Percentiles rank a stretch among this genome's conserved stretches.
Evolutionary conservation across 179 eudicot species (phyloP).

Genomic region (Silene noctiflora): DNA sequence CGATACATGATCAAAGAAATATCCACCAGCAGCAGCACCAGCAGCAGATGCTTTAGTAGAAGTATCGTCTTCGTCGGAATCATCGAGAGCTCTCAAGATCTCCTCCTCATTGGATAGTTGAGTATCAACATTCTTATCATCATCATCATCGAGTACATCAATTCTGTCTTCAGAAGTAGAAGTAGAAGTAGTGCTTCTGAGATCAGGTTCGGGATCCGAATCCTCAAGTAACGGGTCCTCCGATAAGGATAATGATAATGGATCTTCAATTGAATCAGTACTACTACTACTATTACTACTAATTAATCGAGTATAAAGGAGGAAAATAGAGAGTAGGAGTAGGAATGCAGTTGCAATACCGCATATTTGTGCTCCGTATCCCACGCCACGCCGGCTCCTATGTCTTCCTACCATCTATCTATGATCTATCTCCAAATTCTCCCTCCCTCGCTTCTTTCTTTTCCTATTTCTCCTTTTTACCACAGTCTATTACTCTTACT

Average conservation of each 20-base stretch:
- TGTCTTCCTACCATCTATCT: conserved; percentile 21
- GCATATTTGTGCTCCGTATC: conserved; percentile 48
- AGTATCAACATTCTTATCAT: conserved; percentile 33
- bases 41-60: no score
- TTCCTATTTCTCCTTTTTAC: no score
- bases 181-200: conserved; percentile 10
- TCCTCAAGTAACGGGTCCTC: conserved; percentile 47
- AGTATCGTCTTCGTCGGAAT: conserved; percentile 35
- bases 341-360: conserved; percentile 53
- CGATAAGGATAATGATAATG: conserved; percentile 18
- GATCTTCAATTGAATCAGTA: conserved; percentile 31
- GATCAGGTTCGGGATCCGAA: conserved; percentile 36
- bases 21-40: conserved; percentile 18
- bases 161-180: conserved; percentile 54
- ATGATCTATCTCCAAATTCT: no score
- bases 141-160: conserved; percentile 53
- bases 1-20: conserved; percentile 57
- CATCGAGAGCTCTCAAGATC: conserved; percentile 24
- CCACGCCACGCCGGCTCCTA: conserved; percentile 58
- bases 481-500: no score
- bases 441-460: no score
- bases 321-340: conserved; percentile 60
- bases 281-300: conserved; percentile 33
- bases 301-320: conserved; percentile 52
- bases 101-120: conserved; percentile 37